Percentiles rank a stretch among this genome's conserved stretches.
Conservation (phyloP, 2,329 filamentous ascomycete species). For the Alternaria burnsii region DNA sequence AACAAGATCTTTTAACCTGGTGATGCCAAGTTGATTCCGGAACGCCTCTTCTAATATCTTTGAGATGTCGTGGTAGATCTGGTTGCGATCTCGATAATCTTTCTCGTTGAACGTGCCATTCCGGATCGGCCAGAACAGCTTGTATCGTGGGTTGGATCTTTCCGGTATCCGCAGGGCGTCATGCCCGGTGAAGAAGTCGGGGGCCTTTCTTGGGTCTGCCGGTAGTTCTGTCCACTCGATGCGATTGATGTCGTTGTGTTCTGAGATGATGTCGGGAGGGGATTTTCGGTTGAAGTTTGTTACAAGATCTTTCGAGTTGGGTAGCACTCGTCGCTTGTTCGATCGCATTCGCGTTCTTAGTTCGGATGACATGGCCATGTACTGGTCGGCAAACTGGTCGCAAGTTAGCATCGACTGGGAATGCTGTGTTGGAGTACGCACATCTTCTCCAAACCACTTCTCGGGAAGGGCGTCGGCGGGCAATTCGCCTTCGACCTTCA, state of each 20-base stretch:
- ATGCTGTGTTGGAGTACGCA: conserved; percentile 45
- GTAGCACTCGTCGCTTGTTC: conserved; percentile 92
- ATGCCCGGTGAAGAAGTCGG: conserved; percentile 81
- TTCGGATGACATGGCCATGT: conserved; percentile 82
- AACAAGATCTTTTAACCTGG: conserved; percentile 79
- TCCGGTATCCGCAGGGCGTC: conserved; percentile 88
- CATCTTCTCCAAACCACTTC: conserved; percentile 86
- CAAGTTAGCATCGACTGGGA: conserved; percentile 9
- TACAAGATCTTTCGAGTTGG: conserved; percentile 97
- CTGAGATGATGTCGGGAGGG: conserved; percentile 84
- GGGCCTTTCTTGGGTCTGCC: conserved; percentile 65
- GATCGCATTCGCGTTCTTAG: conserved; percentile 89
- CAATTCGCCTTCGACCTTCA: conserved; percentile 69
- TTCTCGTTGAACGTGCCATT: conserved; percentile 89
- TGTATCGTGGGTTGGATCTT: conserved; percentile 86
- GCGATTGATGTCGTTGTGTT: conserved; percentile 93
- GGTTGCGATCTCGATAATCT: conserved; percentile 81
- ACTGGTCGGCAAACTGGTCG: conserved; percentile 65
- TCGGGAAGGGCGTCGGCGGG: conserved; percentile 70
- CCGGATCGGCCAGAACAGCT: conserved; percentile 89
- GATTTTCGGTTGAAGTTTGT: conserved; percentile 91
- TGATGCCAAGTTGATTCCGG: conserved; percentile 81
- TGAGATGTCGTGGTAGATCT: conserved; percentile 86
- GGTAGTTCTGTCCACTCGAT: conserved; percentile 94
- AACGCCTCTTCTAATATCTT: conserved; percentile 87